phyloP scores from a whole-genome alignment of 2,329 filamentous ascomycete genomes.

The Talaromyces sp. region DNA sequence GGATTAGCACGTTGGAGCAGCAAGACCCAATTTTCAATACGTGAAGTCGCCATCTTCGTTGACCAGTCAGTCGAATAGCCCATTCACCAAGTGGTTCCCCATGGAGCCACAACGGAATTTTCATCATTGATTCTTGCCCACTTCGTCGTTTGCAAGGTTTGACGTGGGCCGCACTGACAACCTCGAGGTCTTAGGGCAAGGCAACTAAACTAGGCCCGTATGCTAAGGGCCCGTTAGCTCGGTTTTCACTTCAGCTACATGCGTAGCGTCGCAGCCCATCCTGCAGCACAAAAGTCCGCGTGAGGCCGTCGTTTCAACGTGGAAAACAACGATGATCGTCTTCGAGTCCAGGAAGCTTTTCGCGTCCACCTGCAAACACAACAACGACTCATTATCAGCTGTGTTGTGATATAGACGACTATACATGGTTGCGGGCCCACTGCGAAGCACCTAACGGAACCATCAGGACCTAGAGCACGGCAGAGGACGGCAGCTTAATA shows the following conservation, averaged over 20 bases:
- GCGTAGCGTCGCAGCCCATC: slow-evolving; percentile 3
- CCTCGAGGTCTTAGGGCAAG: slow-evolving; percentile 4
- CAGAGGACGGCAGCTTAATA: slow-evolving; percentile 14
- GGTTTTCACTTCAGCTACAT: slow-evolving; percentile 12
- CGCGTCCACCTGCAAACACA: not conserved
- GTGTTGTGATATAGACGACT: not conserved
- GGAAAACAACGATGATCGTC: not conserved
- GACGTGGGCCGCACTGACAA: slow-evolving; percentile 8
- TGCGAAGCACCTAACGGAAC: not conserved
- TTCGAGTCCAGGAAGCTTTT: not conserved
- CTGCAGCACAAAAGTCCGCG: not conserved
- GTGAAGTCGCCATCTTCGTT: not conserved
- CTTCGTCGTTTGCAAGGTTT: not conserved
- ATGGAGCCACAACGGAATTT: not conserved
- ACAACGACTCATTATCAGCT: not conserved
- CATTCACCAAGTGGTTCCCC: slow-evolving; percentile 7
- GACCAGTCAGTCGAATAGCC: not conserved
- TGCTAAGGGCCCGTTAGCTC: slow-evolving; percentile 9
- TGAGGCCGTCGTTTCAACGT: not conserved
- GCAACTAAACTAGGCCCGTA: slow-evolving; percentile 10
- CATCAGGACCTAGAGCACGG: slow-evolving; percentile 1
- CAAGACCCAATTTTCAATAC: slow-evolving; percentile 2
- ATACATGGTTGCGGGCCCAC: slow-evolving; percentile 1
- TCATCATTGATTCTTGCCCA: not conserved
- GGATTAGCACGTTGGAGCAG: slow-evolving; percentile 6